Base-by-base conservation (phyloP, 805 yeast species). In the Kuraishia piskuri region DNA sequence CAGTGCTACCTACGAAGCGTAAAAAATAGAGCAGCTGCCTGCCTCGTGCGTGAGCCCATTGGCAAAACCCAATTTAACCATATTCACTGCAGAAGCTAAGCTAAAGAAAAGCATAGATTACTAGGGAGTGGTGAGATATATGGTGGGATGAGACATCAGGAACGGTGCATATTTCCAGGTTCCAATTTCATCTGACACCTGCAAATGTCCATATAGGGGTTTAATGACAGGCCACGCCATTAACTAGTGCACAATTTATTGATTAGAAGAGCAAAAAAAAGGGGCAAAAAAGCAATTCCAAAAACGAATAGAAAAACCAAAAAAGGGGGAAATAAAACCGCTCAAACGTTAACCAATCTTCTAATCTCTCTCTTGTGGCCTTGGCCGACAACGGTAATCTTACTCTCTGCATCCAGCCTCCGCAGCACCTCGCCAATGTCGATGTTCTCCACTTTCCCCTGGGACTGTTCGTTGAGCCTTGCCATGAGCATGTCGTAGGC, bases 371-470 rank as follows among this genome's bases (percentile, higher is more conserved):
- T 77, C 62, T 88, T 76, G 55, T 78, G 80, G 52, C 88, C 86
- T 55, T 85, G 90, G 19, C 96, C 96, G 40, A 80, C 71, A 46
- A 87, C 82, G 8, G 78, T 74, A 24, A 90, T 68, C 62, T 79
- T 80, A 53, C 86, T 88, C 62, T 89, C 96, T 54, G 80, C 84
- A 55, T 78, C 86, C 58, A 90, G 73, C 55, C 88, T 73, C 55
- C 83, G 75, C 56, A 90, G 65, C 2, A 82, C 84, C 48, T 85
- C 91, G 47, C 82, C 75, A 53, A 90, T 73, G 54, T 88, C 96
- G 50, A 73, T 61, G 62, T 85, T 82, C 60, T 88, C 96, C 5
- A 89, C 83, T 52, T 80, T 76, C 50, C 76, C 77, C 10, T 82
- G 75, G 23, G 82, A 73, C 59, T 80, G 83, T 53, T 87, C 95